Base-by-base conservation (phyloP, 495 filamentous ascomycete species). In the Penicillium daleae region DNA sequence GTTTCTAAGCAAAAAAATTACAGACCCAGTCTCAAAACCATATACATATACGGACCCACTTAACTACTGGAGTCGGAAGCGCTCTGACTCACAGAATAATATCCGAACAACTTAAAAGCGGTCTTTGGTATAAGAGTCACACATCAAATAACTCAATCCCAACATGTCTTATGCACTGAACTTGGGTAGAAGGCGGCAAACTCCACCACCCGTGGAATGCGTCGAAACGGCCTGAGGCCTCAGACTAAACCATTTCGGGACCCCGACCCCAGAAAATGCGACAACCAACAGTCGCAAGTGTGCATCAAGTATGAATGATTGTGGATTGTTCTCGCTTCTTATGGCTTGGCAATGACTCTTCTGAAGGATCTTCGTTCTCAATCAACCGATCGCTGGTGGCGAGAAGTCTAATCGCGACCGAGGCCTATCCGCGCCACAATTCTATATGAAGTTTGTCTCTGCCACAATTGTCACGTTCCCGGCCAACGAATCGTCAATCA, bases 231-330 rank as follows among this genome's bases (percentile, higher is more conserved):
- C 46, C 46, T 50, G 46, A 50, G 46, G 46, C 46, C 46, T 12
- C 26, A 48, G 29, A 48, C 67, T 66, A 70, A 66, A 69, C 74
- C 74, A 22, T 33, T 67, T 77, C 64, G 10, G 71, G 74, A 70
- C 61, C 74, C 74, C 74, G 74, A 73, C 65, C 46, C n/a, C 27
- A 27, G 33, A 19, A 53, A 21, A 50, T 15, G n/a, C 55, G 19
- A 53, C 50, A 35, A 35, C 2, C 51, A 35, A 17, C 32, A 35
- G 17, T 9, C 46, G 46, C 32, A n/a, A 8, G 27, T 54, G n/a
- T 21, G 3, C 51, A 54, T 27, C 29, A 29, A 35, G 2, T 35
- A 13, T 12, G 29, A 24, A 54, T 54, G n/a, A 32, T n/a, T 35
- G n/a, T 54, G 8, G 7, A 21, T 21, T 21, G 35, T 35, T n/a